These are phyloP conservation scores for Ceratobasidium papillatum DNA, from an alignment of 1,284 basidiomycete genomes.

Conservation along the genomic window DNA sequence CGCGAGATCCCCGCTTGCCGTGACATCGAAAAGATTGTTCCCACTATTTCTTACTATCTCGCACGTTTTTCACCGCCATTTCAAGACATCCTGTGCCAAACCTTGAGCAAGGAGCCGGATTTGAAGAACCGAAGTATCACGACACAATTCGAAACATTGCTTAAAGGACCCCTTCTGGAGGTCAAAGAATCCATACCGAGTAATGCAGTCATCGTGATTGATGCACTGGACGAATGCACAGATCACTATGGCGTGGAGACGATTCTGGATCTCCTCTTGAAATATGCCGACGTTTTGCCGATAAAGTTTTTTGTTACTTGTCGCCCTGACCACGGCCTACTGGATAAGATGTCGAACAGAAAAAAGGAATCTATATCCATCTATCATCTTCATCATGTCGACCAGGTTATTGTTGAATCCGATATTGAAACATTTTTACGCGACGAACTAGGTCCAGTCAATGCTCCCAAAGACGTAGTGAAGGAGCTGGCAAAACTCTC, in stretches of 20 bases:
- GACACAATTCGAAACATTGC: conserved; percentile 29
- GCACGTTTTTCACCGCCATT: conserved; percentile 10
- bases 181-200: not conserved
- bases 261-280: not conserved
- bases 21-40: conserved; percentile 18
- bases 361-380: not conserved
- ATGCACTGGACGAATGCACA: conserved; percentile 41
- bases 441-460: not conserved
- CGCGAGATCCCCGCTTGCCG: conserved; percentile 40
- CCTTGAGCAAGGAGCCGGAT: not conserved
- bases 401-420: conserved; percentile 6
- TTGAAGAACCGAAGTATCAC: not conserved
- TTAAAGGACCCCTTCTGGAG: conserved; percentile 21
- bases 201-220: conserved; percentile 25
- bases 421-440: conserved; percentile 32
- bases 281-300: not conserved
- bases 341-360: not conserved
- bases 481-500: not conserved
- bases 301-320: conserved; percentile 40
- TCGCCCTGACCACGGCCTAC: conserved; percentile 15
- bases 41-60: conserved; percentile 40
- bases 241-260: not conserved
- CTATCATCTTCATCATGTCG: conserved; percentile 22
- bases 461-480: not conserved
- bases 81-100: not conserved